Evolutionary conservation across 2,329 filamentous ascomycete genomes (phyloP).

Genomic region (Sporothrix luriei): DNA sequence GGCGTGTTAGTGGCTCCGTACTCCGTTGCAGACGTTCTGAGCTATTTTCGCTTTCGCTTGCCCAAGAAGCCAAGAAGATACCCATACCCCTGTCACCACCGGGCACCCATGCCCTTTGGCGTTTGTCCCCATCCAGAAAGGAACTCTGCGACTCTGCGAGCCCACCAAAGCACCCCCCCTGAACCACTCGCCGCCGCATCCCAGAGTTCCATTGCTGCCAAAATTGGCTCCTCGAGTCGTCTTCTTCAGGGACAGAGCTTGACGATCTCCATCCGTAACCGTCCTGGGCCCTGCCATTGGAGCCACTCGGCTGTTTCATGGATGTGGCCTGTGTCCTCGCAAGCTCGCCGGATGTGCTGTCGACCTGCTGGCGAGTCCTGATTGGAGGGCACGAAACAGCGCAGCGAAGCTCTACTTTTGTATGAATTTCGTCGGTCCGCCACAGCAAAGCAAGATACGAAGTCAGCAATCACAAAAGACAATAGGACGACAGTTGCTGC

Average conservation of each 20-base stretch:
- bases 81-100: conserved; percentile 5
- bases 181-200: neutral
- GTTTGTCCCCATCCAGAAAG: conserved; percentile 21
- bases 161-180: neutral
- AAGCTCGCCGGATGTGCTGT: conserved; percentile 14
- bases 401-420: neutral
- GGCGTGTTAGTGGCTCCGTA: conserved; percentile 34
- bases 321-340: conserved; percentile 34
- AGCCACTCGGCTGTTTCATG: conserved; percentile 45
- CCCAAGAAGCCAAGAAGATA: too few relatives aligned
- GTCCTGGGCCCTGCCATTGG: conserved; percentile 36
- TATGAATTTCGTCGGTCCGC: neutral
- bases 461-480: neutral
- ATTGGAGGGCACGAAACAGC: neutral
- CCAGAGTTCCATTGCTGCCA: conserved; percentile 26
- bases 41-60: conserved; percentile 36
- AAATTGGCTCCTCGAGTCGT: conserved; percentile 7
- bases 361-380: conserved; percentile 2
- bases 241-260: conserved; percentile 20
- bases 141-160: conserved; percentile 22
- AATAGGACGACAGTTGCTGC: neutral
- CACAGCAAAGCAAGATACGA: neutral
- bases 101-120: neutral
- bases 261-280: conserved; percentile 30
- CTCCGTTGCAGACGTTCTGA: conserved; percentile 31